Evolutionary conservation across 1,284 basidiomycete species (phyloP).

Genomic region (Clitocybe nebularis): DNA sequence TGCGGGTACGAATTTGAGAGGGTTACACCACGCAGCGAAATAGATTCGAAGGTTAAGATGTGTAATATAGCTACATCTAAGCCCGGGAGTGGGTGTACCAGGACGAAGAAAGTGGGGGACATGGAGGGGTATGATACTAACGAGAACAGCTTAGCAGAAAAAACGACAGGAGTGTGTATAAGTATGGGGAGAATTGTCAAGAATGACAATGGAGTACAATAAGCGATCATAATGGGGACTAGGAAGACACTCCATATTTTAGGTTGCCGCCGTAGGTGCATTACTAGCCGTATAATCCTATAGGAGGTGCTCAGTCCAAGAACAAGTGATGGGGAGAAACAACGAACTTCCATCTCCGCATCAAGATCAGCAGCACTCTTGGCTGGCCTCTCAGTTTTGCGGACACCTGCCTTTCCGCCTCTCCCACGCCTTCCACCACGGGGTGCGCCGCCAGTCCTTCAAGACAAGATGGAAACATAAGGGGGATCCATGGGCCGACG

Average conservation of each 20-base stretch:
- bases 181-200: not conserved
- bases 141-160: slow-evolving; percentile 3
- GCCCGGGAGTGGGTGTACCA: too few species aligned
- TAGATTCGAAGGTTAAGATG: too few species aligned
- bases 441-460: slow-evolving; percentile 30
- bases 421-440: slow-evolving; percentile 42
- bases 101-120: not conserved
- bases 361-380: slow-evolving; percentile 76
- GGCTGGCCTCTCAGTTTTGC: slow-evolving; percentile 64
- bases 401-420: slow-evolving; percentile 53
- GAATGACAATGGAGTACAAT: slow-evolving; percentile 8
- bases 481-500: not conserved
- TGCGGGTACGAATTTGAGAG: too few species aligned
- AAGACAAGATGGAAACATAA: slow-evolving; percentile 3
- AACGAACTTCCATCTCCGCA: slow-evolving; percentile 78
- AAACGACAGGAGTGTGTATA: slow-evolving; percentile 8
- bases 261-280: slow-evolving; percentile 33
- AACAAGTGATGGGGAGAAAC: not conserved
- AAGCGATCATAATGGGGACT: slow-evolving; percentile 5
- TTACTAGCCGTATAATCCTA: slow-evolving; percentile 72
- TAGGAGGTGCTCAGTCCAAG: slow-evolving; percentile 3
- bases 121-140: slow-evolving; percentile 14
- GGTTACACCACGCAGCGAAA: too few species aligned
- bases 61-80: not conserved
- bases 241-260: slow-evolving; percentile 12